These are phyloP conservation scores for Mortierella sp. DNA, from an alignment of 371 early-diverging fungal species.

Conservation along the genomic window DNA sequence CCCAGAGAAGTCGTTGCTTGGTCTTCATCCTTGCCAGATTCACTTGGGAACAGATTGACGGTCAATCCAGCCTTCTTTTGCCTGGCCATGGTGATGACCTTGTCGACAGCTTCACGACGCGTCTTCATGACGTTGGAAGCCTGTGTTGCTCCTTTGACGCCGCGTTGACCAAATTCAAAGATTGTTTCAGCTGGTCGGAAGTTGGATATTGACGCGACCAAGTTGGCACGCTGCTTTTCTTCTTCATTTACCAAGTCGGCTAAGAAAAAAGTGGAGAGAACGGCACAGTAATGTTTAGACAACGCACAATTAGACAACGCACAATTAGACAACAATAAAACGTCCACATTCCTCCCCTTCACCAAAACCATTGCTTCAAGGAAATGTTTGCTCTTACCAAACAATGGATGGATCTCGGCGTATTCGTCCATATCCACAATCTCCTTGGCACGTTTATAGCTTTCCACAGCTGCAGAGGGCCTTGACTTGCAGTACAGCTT, in stretches of 20 bases:
- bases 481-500: conserved; percentile 88
- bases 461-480: conserved; percentile 83
- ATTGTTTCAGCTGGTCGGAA: conserved; percentile 92
- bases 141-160: conserved; percentile 75
- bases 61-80: conserved; percentile 54
- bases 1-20: conserved; percentile 31
- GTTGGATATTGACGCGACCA: conserved; percentile 78
- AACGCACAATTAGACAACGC: too few species aligned
- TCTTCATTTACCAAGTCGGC: conserved; percentile 53
- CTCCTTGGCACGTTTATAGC: conserved; percentile 89
- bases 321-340: too few species aligned
- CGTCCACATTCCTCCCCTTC: too few species aligned
- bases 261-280: conserved; percentile 16
- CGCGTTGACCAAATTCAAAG: conserved; percentile 91
- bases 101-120: conserved; percentile 72
- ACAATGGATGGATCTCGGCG: conserved; percentile 80
- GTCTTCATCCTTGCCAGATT: conserved; percentile 43
- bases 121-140: conserved; percentile 83
- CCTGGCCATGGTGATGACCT: conserved; percentile 65
- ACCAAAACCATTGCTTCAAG: too few species aligned
- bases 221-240: conserved; percentile 69
- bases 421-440: conserved; percentile 66
- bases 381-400: too few species aligned
- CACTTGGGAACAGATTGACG: conserved; percentile 43
- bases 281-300: neutral